Percentiles rank a stretch among this genome's conserved stretches.
These are phyloP conservation scores for Marasmius oreades DNA, from an alignment of 1,284 basidiomycete species.

Conservation along the genomic window DNA sequence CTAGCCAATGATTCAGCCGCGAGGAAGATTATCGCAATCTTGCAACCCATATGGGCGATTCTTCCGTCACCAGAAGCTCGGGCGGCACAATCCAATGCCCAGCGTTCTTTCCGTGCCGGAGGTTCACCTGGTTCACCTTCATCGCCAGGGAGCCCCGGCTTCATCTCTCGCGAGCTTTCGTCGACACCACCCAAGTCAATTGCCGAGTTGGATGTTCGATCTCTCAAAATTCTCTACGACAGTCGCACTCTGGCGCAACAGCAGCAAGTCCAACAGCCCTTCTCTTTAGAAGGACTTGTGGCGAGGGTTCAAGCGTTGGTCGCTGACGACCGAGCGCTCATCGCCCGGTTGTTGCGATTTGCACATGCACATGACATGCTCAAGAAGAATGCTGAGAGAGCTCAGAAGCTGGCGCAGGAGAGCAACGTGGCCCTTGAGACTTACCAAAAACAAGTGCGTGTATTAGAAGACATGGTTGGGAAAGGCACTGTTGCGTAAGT, in stretches of 20 bases:
- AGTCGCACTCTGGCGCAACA: slow-evolving; percentile 34
- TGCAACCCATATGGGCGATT: slow-evolving; percentile 74
- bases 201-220: slow-evolving; percentile 76
- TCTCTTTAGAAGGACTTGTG: slow-evolving; percentile 72
- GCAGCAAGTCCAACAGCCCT: slow-evolving; percentile 30
- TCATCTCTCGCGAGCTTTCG: not conserved
- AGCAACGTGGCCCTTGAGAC: slow-evolving; percentile 75
- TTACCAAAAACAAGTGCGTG: slow-evolving; percentile 82
- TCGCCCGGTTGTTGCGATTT: slow-evolving; percentile 79
- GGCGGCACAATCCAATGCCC: slow-evolving; percentile 54
- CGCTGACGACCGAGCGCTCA: slow-evolving; percentile 75
- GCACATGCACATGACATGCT: slow-evolving; percentile 84
- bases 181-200: slow-evolving; percentile 42
- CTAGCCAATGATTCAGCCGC: slow-evolving; percentile 51
- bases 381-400: slow-evolving; percentile 86
- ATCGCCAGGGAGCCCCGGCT: slow-evolving; percentile 36
- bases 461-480: slow-evolving; percentile 67
- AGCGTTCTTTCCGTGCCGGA: slow-evolving; percentile 39
- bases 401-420: slow-evolving; percentile 84
- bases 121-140: slow-evolving; percentile 34
- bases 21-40: slow-evolving; percentile 48
- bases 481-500: slow-evolving; percentile 53
- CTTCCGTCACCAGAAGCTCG: slow-evolving; percentile 79
- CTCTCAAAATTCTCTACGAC: slow-evolving; percentile 73
- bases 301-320: slow-evolving; percentile 76